Evolutionary conservation across 1,284 basidiomycete genomes (phyloP).

Genomic region (Microbotryum violaceum): DNA sequence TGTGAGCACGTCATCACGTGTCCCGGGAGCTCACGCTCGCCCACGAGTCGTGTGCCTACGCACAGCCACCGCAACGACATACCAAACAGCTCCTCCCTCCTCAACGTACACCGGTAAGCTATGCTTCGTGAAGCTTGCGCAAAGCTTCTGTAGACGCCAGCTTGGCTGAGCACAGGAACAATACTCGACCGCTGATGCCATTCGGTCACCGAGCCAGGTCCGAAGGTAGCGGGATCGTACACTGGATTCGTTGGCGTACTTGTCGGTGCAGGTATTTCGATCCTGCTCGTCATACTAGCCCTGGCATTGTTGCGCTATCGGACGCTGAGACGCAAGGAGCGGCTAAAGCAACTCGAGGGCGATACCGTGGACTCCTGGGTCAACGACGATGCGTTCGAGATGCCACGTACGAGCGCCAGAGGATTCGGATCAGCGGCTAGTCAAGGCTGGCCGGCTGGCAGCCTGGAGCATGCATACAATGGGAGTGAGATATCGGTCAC

Average conservation of each 20-base stretch:
- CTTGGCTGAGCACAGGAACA: background rate
- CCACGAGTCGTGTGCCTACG: background rate
- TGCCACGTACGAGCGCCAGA: conserved; percentile 12
- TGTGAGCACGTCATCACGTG: no score
- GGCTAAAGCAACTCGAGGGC: background rate
- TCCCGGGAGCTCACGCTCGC: background rate
- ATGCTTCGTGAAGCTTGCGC: background rate
- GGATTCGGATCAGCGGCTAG: background rate
- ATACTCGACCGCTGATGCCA: background rate
- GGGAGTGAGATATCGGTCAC: background rate
- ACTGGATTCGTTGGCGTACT: conserved; percentile 30
- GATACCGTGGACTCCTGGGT: background rate
- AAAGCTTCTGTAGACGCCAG: background rate
- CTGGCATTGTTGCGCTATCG: conserved; percentile 13
- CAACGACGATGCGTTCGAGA: conserved; percentile 25
- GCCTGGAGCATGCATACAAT: background rate
- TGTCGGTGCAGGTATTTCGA: conserved; percentile 15
- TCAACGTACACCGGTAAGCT: conserved; percentile 15
- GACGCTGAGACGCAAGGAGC: background rate
- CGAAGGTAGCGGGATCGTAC: conserved; percentile 23
- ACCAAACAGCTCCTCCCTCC: conserved; percentile 14
- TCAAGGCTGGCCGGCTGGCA: conserved; percentile 3
- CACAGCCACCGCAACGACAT: conserved; percentile 8
- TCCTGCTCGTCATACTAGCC: conserved; percentile 11
- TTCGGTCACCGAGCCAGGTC: conserved; percentile 9